Base-by-base conservation (phyloP, 805 yeast genomes). In the Ogataea methanolica region DNA sequence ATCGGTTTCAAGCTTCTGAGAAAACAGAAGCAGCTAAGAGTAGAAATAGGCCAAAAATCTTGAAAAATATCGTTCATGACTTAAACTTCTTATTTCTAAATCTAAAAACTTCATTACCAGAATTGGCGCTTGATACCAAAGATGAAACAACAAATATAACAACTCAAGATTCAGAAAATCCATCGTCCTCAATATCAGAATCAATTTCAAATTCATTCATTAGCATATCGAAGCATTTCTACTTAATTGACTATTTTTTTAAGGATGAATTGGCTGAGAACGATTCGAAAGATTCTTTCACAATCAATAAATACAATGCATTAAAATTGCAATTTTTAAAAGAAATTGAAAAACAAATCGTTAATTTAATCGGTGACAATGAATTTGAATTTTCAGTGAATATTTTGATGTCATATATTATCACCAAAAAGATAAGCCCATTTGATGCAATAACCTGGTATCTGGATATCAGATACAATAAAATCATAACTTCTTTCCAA, bases 371-470 rank as follows among this genome's bases (percentile, higher is more conserved):
- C 12, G 55, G 53, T 8, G 70, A 67, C 40, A 54, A 60, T 19
- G 69, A 66, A 42, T 53, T 55, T 36, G 70, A 67, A 19, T 57
- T 53, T 39, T 48, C 58, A 2, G 22, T 62, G 11, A 57, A 60
- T 43, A 35, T 67, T 4, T 39, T 60, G 15, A 47, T 54, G 3
- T 55, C 70, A 12, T 57, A 56, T 39, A 46, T 59, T 14, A 50
- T 66, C 3, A 35, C 59, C 7, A 54, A 54, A 5, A 36, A 48
- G 29, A 15, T 37, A 2, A 22, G 56, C 1, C 61, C 66, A 4
- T 22, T 48, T 4, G 57, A 59, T 3, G 50, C 65, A 2, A 36
- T 67, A 2, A 39, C 47, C 6, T 57, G 60, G 58, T 59, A 57
- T 29, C 43, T 66, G 21, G n/a, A 54, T 0, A 39, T 53, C 7